phyloP scores from a whole-genome alignment of 208 protist species.

The Acanthamoeba lenticulata region DNA sequence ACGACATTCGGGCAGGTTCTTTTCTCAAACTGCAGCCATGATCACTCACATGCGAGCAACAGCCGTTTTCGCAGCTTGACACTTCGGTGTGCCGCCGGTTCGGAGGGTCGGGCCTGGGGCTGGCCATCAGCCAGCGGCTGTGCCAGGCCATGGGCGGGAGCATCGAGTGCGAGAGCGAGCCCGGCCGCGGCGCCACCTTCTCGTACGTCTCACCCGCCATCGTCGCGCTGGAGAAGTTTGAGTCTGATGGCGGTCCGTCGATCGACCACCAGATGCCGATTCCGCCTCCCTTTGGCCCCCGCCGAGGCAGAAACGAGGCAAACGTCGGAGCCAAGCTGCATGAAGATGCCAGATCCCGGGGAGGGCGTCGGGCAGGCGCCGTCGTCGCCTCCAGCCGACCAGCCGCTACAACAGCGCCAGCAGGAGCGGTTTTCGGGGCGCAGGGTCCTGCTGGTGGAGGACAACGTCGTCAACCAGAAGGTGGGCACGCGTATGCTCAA shows the following conservation, averaged over 20 bases:
- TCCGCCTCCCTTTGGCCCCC: background rate
- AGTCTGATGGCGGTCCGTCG: too few relatives aligned
- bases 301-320: background rate
- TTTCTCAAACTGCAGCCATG: background rate
- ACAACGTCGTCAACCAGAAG: background rate
- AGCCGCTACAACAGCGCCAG: background rate
- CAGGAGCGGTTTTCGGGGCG: background rate
- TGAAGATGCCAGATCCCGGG: too few relatives aligned
- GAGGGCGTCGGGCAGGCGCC: too few relatives aligned
- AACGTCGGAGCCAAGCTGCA: too few relatives aligned
- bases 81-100: background rate
- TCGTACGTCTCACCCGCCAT: background rate
- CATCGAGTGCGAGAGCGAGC: background rate
- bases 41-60: background rate
- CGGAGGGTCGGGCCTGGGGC: background rate
- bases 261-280: background rate
- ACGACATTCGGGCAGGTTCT: background rate
- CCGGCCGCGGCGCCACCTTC: background rate
- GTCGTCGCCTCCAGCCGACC: background rate
- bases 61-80: slow-evolving; percentile 12
- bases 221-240: too few relatives aligned
- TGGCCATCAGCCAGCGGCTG: background rate
- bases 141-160: background rate
- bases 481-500: background rate
- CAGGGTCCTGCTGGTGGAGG: background rate